Evolutionary conservation across 495 filamentous ascomycete species (phyloP).

Genomic region (Daldinia loculata): DNA sequence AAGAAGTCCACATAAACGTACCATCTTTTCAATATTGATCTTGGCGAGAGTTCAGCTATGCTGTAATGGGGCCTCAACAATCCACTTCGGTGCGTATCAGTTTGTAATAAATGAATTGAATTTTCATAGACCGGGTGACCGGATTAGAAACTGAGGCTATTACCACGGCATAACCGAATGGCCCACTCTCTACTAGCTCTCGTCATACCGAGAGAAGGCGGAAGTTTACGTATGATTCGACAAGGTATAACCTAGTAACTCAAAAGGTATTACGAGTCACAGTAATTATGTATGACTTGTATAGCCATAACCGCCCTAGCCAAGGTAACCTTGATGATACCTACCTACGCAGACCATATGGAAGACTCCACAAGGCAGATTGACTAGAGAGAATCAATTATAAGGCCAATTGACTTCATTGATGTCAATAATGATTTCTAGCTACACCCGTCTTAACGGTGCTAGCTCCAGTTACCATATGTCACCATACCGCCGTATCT

Average conservation of each 20-base stretch:
- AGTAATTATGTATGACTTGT: background rate
- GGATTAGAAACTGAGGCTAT: background rate
- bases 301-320: constrained; percentile 2
- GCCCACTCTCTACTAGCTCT: background rate
- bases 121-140: background rate
- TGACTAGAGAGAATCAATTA: background rate
- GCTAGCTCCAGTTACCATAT: background rate
- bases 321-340: background rate
- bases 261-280: background rate
- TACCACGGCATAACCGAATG: background rate
- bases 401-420: background rate
- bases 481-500: background rate
- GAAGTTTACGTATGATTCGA: background rate
- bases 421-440: background rate
- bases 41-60: background rate
- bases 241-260: constrained; percentile 4
- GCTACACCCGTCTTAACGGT: background rate
- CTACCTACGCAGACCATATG: background rate
- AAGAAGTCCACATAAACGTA: background rate
- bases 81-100: background rate
- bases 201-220: background rate
- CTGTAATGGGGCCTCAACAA: background rate
- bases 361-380: background rate
- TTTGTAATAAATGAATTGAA: background rate
- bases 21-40: background rate